Percentiles rank a stretch among this genome's conserved stretches.
These are phyloP conservation scores for Theileria sp. DNA, from an alignment of 169 alveolate species.

Conservation along the genomic window DNA sequence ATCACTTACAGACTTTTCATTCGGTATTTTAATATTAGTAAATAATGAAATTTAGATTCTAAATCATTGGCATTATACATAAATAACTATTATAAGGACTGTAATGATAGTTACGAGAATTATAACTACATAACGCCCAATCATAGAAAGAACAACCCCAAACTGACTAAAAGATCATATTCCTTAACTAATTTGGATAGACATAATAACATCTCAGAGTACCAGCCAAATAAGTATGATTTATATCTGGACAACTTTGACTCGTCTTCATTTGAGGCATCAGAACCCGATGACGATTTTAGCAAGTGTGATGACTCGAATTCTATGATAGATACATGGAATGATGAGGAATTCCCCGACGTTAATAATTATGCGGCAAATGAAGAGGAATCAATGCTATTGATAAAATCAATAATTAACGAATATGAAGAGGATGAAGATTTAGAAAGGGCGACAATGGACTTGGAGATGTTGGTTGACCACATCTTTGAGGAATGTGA, in stretches of 20 bases:
- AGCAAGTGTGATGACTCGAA: not conserved
- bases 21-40: not conserved
- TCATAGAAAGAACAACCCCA: not conserved
- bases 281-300: conserved; percentile 1
- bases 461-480: conserved; percentile 72
- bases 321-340: not conserved
- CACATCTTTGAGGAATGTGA: conserved; percentile 74
- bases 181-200: not conserved
- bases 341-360: not conserved
- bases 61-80: not conserved
- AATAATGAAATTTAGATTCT: conserved; percentile 1
- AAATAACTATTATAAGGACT: conserved; percentile 7
- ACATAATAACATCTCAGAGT: not conserved
- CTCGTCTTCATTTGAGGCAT: not conserved
- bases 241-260: not conserved
- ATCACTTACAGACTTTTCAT: conserved; percentile 11
- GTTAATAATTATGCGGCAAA: not conserved
- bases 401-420: conserved; percentile 15
- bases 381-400: conserved; percentile 14
- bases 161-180: not conserved
- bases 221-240: not conserved
- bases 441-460: conserved; percentile 17
- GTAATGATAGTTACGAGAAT: not conserved
- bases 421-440: conserved; percentile 22
- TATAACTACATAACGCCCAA: not conserved